These are phyloP conservation scores for Oxalis stricta DNA, from an alignment of 441 rosid genomes.

Conservation along the genomic window DNA sequence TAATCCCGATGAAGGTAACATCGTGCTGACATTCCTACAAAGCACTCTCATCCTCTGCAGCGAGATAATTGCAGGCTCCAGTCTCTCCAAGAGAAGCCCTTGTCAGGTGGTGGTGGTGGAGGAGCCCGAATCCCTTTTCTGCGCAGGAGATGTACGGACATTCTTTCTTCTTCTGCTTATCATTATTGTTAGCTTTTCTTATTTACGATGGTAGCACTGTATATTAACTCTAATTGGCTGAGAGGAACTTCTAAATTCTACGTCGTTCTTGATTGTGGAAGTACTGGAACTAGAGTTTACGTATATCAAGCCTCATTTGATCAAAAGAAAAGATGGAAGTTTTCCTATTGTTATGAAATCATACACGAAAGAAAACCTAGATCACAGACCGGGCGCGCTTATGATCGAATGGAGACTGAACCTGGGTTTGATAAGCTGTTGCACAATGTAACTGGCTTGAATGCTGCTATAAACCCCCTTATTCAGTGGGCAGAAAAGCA, in stretches of 20 bases:
- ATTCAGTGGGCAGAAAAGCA: conserved; percentile 85
- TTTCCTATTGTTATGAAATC: conserved; percentile 62
- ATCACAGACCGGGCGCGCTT: conserved; percentile 58
- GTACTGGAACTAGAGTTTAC: conserved; percentile 91
- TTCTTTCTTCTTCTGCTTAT: conserved; percentile 36
- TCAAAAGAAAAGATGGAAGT: conserved; percentile 38
- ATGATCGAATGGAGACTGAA: conserved; percentile 96
- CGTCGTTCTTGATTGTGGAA: conserved; percentile 96
- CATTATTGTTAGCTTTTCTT: conserved; percentile 44
- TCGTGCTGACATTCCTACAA: conserved; percentile 15
- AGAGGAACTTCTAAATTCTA: conserved; percentile 63
- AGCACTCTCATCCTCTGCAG: conserved; percentile 30
- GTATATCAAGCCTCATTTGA: conserved; percentile 65
- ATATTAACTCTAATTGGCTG: conserved; percentile 58
- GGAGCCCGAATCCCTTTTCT: conserved; percentile 22
- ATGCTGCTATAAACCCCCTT: conserved; percentile 75
- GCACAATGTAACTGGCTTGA: conserved; percentile 61
- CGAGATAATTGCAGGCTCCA: conserved; percentile 45
- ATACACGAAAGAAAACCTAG: conserved; percentile 47
- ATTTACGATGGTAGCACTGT: conserved; percentile 38
- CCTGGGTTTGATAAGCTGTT: conserved; percentile 87
- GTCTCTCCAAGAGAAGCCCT: conserved; percentile 79
- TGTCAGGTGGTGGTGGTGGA: no score
- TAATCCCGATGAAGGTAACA: conserved; percentile 43
- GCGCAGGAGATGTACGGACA: conserved; percentile 46